Conservation (phyloP, 192 early-diverging fungal species). For the Chytriomyces sp. region DNA sequence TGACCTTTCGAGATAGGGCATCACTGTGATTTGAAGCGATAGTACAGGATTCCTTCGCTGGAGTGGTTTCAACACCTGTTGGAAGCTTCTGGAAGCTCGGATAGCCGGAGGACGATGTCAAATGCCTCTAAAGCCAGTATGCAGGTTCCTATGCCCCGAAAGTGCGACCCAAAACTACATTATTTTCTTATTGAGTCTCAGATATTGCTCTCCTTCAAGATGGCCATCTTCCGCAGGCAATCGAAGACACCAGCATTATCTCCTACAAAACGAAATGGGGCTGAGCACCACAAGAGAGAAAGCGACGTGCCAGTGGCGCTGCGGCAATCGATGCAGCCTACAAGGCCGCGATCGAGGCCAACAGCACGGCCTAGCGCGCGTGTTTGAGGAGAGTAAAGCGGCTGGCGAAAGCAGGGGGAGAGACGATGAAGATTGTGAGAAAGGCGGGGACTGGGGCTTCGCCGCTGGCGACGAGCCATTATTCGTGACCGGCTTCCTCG, state of each 20-base stretch:
- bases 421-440: not conserved
- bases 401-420: slow-evolving; percentile 2
- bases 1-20: not conserved
- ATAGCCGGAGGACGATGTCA: slow-evolving; percentile 1
- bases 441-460: not conserved
- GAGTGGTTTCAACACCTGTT: not conserved
- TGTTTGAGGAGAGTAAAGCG: slow-evolving; percentile 5
- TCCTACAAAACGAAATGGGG: not conserved
- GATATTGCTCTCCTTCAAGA: not conserved
- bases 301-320: not conserved
- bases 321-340: not conserved
- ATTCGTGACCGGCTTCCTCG: too few relatives aligned
- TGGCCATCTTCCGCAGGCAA: not conserved
- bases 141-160: not conserved
- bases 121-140: not conserved
- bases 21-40: not conserved
- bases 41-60: slow-evolving; percentile 12
- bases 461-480: not conserved
- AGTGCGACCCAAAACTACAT: not conserved
- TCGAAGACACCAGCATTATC: not conserved
- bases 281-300: not conserved
- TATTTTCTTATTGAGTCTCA: not conserved
- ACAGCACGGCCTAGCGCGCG: slow-evolving; percentile 6
- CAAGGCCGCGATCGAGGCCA: slow-evolving; percentile 15
- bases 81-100: not conserved